A percentile compares a stretch with the other conserved stretches of the same genome.
phyloP scores from a whole-genome alignment of 2,329 filamentous ascomycete genomes.

The Cladosporium sphaerospermum region DNA sequence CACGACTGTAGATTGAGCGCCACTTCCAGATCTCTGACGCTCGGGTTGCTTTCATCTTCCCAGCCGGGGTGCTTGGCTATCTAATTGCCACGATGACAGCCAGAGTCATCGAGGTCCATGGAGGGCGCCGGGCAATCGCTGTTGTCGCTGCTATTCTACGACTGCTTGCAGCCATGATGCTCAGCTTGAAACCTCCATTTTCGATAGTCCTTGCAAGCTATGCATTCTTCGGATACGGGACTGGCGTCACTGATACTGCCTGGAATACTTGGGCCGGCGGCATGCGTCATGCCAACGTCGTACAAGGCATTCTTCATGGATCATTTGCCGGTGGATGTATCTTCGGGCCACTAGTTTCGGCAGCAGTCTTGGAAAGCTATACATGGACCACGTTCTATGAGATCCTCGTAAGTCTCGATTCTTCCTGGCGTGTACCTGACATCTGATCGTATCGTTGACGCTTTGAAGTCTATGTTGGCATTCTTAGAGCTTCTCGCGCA shows the following conservation, averaged over 20 bases:
- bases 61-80: slow-evolving; percentile 4
- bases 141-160: background rate
- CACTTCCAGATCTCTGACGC: background rate
- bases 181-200: background rate
- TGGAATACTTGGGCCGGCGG: slow-evolving; percentile 4
- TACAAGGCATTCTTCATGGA: slow-evolving; percentile 4
- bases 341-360: background rate
- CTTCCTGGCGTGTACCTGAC: background rate
- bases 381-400: background rate
- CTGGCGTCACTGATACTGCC: slow-evolving; percentile 2
- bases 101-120: background rate
- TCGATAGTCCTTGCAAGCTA: background rate
- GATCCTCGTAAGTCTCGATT: background rate
- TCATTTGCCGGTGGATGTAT: background rate
- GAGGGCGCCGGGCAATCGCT: background rate
- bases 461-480: background rate
- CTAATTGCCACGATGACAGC: background rate
- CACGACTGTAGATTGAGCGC: background rate
- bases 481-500: background rate
- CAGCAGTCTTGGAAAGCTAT: background rate
- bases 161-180: background rate
- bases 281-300: background rate
- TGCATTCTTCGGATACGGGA: slow-evolving; percentile 2
- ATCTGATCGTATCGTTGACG: background rate
- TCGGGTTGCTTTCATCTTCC: background rate